Percentiles rank a stretch among this genome's conserved stretches.
Conservation (phyloP, 176 grass and related monocot genomes). For the barley (Hordeum vulgare) region DNA sequence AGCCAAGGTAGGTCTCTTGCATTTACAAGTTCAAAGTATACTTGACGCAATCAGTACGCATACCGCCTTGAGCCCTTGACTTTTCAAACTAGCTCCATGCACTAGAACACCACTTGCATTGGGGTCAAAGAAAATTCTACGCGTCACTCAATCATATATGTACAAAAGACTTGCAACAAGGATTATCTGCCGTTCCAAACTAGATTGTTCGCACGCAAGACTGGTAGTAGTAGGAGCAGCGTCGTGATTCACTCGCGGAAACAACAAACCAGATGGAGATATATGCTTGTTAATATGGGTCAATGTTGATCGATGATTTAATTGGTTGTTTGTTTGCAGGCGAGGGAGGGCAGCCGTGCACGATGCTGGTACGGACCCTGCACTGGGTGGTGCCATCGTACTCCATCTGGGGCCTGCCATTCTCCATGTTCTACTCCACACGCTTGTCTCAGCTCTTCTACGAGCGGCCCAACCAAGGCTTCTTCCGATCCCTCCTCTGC, state of each 20-base stretch:
- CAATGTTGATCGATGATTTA: no score
- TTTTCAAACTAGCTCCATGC: neutral
- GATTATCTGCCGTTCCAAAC: neutral
- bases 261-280: neutral
- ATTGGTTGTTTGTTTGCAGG: conserved; percentile 35
- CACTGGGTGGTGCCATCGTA: conserved; percentile 98
- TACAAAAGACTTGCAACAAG: no score
- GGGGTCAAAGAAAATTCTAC: no score
- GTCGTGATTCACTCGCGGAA: neutral
- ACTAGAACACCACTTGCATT: no score
- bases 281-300: neutral
- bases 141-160: no score
- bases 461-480: conserved; percentile 66
- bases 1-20: neutral
- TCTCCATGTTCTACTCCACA: conserved; percentile 93
- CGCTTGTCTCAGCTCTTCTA: conserved; percentile 82
- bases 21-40: conserved; percentile 35
- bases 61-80: conserved; percentile 34
- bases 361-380: conserved; percentile 79
- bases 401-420: conserved; percentile 93
- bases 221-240: neutral
- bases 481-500: conserved; percentile 64
- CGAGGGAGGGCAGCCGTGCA: conserved; percentile 63
- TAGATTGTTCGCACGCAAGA: neutral
- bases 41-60: conserved; percentile 35